Conservation (phyloP, 1,139 yeast genomes). For the Geotrichum siamense region DNA sequence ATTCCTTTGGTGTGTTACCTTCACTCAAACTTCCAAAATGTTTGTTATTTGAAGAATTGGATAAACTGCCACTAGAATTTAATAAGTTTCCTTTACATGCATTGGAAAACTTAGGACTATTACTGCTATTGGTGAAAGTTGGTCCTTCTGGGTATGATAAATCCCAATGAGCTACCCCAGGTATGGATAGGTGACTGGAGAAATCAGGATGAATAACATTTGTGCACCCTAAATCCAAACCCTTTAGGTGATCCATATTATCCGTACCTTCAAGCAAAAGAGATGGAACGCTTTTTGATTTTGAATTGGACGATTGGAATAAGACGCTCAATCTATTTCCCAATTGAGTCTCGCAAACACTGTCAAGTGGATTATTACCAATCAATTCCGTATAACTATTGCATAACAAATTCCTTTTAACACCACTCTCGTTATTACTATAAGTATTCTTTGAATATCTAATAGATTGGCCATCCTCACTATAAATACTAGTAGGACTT, state of each 20-base stretch:
- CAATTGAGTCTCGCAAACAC: not conserved
- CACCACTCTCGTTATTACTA: not conserved
- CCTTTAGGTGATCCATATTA: not conserved
- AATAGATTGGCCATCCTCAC: not conserved
- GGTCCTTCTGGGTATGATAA: not conserved
- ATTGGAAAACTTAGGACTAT: not conserved
- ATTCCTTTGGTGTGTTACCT: not conserved
- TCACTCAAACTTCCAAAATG: not conserved
- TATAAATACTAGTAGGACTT: slow-evolving; percentile 12
- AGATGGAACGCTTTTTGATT: slow-evolving; percentile 10
- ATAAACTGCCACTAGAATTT: no score
- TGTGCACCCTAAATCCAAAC: not conserved
- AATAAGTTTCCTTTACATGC: not conserved
- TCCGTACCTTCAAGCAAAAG: slow-evolving; percentile 1
- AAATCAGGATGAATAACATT: not conserved
- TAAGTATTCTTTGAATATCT: not conserved
- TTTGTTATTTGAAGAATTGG: not conserved
- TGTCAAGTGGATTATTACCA: not conserved
- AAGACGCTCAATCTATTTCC: not conserved
- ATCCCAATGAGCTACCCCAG: slow-evolving; percentile 3
- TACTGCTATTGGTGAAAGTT: no score
- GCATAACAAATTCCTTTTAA: not conserved
- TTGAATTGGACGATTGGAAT: not conserved
- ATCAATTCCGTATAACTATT: slow-evolving; percentile 8
- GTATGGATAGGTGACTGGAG: not conserved